Evolutionary conservation across 768 basidiomycete genomes (phyloP), one percentile per base, ranked within the genome.

Genomic region (Boletellus emodensis): DNA sequence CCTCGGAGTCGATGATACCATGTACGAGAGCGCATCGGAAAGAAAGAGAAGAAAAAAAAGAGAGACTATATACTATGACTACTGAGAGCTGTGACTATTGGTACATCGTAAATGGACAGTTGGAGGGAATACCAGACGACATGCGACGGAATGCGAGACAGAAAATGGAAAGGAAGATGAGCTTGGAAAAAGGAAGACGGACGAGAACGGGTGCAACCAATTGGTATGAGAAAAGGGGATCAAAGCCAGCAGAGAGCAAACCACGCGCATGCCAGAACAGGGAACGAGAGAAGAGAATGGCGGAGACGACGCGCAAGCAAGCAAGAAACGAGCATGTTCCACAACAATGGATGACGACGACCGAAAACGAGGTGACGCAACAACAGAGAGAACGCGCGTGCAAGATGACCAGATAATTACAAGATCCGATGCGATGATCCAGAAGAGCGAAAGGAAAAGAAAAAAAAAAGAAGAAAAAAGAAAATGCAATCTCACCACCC

Each of bases 401-500:
- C 59, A 20, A 20, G 20, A 20, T 20, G 20, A 20, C 20, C 20
- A 63, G 49, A 61, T 58, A 49, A 59, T 55, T 59, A 63, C 42
- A 55, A 53, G 40, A 55, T 56, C 53, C 57, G 37, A 49, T 50
- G 53, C 52, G 58, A 40, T 44, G 49, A 50, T 48, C 46, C 52
- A 52, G 22, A 49, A 15, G 3, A 28, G 4, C 24, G 24, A 26
- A 26, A 26, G 1, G 4, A 4, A 26, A 26, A 26, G 24, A 26
- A 26, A 26, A 4, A 7, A 4, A 26, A 26, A 26, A 5, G 24
- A 26, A 26, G 4, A 26, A 1, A 4, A 4, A 4, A 26, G 5
- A 26, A 26, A 26, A 26, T 26, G 24, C 24, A 4, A 26, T 26
- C 24, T 59, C 64, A 87, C 85, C 85, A 87, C 37, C 85, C 85